Conservation (phyloP, 495 filamentous ascomycete species). For the Annulohypoxylon stygium region DNA sequence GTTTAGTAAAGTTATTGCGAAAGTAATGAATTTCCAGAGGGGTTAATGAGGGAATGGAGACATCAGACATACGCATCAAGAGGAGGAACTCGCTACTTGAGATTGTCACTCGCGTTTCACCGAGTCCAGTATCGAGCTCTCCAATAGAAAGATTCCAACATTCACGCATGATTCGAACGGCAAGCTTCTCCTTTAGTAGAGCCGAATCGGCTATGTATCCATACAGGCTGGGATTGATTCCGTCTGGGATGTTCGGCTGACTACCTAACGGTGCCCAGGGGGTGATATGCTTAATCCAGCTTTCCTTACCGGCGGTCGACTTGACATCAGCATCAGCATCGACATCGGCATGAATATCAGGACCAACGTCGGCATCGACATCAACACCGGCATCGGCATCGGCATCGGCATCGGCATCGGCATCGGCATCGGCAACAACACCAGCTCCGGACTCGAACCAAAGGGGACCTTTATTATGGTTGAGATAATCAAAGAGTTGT, state of each 20-base stretch:
- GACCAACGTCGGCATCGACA: too few species aligned
- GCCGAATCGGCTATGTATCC: constrained; percentile 47
- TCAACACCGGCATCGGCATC: too few species aligned
- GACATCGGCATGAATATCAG: too few species aligned
- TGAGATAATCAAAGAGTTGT: constrained; percentile 59
- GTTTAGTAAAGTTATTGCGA: constrained; percentile 17
- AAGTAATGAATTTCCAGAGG: not conserved
- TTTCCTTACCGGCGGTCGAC: constrained; percentile 4
- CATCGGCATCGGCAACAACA: too few species aligned
- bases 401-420: too few species aligned
- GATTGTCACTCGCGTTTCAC: constrained; percentile 52
- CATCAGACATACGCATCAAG: constrained; percentile 52
- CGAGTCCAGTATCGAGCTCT: constrained; percentile 47
- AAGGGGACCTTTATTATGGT: constrained; percentile 2
- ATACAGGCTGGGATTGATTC: constrained; percentile 30
- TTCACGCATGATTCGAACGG: constrained; percentile 54
- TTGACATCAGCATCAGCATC: not conserved
- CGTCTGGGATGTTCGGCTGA: constrained; percentile 11
- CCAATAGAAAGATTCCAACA: constrained; percentile 57
- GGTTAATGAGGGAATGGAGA: not conserved
- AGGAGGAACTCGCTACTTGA: constrained; percentile 53
- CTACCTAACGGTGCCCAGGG: constrained; percentile 52
- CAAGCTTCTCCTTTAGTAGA: constrained; percentile 54
- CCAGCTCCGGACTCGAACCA: not conserved
- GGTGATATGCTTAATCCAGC: constrained; percentile 50